Evolutionary conservation across 78 protist genomes (phyloP).

Genomic region (Monocercomonoides exilis): DNA sequence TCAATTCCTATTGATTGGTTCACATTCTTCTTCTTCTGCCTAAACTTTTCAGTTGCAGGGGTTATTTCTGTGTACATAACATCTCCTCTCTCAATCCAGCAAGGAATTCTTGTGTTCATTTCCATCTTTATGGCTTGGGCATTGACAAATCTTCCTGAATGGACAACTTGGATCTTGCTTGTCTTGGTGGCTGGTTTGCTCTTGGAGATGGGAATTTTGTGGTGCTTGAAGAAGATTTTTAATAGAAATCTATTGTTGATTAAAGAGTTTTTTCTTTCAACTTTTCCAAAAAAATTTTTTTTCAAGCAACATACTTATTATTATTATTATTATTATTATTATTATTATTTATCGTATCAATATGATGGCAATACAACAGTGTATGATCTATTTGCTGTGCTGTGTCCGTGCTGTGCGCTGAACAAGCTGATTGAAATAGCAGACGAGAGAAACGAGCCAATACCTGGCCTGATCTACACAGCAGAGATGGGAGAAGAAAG

Average conservation of each 20-base stretch:
- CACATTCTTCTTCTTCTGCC: slow-evolving; percentile 32
- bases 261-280: too few relatives aligned
- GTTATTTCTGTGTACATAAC: slow-evolving; percentile 61
- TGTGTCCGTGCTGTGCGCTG: slow-evolving; percentile 85
- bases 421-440: slow-evolving; percentile 73
- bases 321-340: too few relatives aligned
- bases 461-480: slow-evolving; percentile 80
- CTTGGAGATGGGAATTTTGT: too few relatives aligned
- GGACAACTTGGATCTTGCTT: slow-evolving; percentile 81
- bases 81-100: slow-evolving; percentile 48
- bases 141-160: slow-evolving; percentile 77
- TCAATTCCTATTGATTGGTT: background rate
- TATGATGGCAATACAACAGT: too few relatives aligned
- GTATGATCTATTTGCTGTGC: slow-evolving; percentile 67
- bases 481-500: background rate
- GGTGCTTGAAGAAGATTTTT: too few relatives aligned
- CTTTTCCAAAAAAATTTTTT: too few relatives aligned
- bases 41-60: slow-evolving; percentile 79
- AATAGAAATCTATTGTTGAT: too few relatives aligned
- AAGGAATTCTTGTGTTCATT: slow-evolving; percentile 54
- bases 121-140: slow-evolving; percentile 57
- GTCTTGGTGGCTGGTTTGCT: slow-evolving; percentile 65
- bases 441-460: slow-evolving; percentile 73
- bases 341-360: too few relatives aligned
- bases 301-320: too few relatives aligned